Conservation (phyloP, 352 stramenopile species). For the Globisporangium recalcitrans region DNA sequence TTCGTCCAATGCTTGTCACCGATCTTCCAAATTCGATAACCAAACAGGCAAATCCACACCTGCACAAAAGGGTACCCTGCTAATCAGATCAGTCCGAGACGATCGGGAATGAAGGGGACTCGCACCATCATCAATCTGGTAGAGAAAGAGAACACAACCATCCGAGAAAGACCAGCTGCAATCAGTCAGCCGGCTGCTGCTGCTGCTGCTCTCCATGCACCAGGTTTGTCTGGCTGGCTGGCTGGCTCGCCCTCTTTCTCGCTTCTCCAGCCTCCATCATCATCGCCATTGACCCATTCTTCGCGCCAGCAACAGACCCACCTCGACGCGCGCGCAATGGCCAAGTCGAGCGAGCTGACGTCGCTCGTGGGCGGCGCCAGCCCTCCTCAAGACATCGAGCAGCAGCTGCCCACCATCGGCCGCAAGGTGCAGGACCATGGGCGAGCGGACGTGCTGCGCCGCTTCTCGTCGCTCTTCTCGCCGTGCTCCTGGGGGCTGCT, state of each 20-base stretch:
- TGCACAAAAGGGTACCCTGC: neutral
- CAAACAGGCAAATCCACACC: too few relatives aligned
- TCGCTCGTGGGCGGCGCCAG: constrained; percentile 12
- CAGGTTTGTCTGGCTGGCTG: neutral
- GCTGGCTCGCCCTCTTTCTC: neutral
- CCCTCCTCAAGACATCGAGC: neutral
- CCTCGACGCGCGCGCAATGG: neutral
- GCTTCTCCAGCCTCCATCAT: too few relatives aligned
- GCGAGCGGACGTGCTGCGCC: neutral
- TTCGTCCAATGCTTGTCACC: neutral
- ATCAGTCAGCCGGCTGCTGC: neutral
- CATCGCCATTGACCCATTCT: neutral
- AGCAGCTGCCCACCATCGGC: neutral
- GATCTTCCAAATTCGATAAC: neutral
- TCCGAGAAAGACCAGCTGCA: neutral
- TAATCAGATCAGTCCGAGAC: neutral
- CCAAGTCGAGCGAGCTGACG: constrained; percentile 13
- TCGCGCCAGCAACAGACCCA: neutral
- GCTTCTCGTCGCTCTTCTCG: constrained; percentile 1
- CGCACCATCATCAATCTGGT: neutral
- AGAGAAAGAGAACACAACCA: neutral
- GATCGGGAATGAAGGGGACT: neutral
- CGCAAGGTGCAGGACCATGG: neutral
- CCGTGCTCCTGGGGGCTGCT: constrained; percentile 13
- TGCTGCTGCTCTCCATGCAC: neutral